Conservation (phyloP, 257 asterid genomes). For the Rehmannia glutinosa region DNA sequence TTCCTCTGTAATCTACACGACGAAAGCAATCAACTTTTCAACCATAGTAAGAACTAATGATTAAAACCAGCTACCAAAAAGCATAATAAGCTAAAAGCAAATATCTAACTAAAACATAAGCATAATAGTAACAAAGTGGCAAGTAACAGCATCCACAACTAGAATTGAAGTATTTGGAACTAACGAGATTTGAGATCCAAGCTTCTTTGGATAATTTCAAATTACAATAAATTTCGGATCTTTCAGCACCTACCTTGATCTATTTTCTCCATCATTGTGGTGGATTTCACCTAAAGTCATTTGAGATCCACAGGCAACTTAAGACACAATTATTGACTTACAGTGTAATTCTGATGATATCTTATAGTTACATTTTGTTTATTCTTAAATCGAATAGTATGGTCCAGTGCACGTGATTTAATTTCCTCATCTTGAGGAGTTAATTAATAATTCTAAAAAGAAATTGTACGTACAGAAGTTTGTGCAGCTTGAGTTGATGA, state of each 20-base stretch:
- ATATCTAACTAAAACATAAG: conserved; percentile 2
- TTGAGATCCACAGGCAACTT: background rate
- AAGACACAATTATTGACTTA: background rate
- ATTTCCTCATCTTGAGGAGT: too few species aligned
- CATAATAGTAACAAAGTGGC: background rate
- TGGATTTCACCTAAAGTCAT: background rate
- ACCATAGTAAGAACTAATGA: conserved; percentile 13
- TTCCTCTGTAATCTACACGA: conserved; percentile 45
- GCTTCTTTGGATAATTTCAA: background rate
- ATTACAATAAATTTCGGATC: background rate
- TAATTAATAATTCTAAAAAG: too few species aligned
- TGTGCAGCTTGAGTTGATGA: too few species aligned
- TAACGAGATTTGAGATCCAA: background rate
- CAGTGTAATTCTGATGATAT: too few species aligned
- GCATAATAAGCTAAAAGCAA: background rate
- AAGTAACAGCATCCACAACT: background rate
- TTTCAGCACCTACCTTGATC: background rate
- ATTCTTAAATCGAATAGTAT: background rate
- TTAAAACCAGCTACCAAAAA: background rate
- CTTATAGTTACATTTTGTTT: too few species aligned
- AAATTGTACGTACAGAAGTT: too few species aligned
- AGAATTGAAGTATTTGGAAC: background rate
- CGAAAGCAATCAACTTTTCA: conserved; percentile 4
- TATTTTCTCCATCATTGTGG: background rate
- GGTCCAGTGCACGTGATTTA: too few species aligned